Base-by-base conservation (phyloP, 2,329 filamentous ascomycete species). In the Penicillium vulpinum region DNA sequence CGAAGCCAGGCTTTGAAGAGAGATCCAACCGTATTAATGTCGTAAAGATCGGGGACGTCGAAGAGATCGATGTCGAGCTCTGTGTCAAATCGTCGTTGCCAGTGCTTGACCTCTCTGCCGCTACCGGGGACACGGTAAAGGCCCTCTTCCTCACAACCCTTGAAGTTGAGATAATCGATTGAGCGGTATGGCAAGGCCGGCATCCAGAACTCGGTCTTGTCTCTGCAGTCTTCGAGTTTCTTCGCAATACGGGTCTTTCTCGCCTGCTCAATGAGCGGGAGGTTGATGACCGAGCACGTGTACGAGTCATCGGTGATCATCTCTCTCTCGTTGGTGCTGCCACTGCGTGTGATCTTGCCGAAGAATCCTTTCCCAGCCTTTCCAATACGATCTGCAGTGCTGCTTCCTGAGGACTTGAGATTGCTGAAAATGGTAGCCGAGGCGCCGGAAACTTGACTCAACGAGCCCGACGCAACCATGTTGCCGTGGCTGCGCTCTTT, bases 191-290 rank as follows among this genome's bases (percentile, higher is more conserved):
- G 92, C 57, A 97, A 88, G 7, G 92, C 90, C 13, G 93, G 93
- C 92, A 97, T 96, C 93, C 93, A 97, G 70, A 95, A 97, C 70
- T 97, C 93, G 0, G 93, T 97, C 80, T 97, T 97, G 70, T 97
- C 93, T 60, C 88, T 85, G 10, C 92, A 96, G 59, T 90, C 86
- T 69, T 95, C 91, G 41, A 97, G 79, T 29, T 89, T 86, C 75
- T 93, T 95, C 8, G 92, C 95, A 70, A 97, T 97, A 61, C 93
- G 85, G 0, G 93, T 97, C 62, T 87, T 81, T n/a, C 93, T 86
- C 7, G 92, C 92, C 76, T 97, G 93, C 72, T 96, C 89, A 26
- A 96, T 83, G 29, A 97, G 79, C 1, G 92, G 91, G 48, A 90
- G 80, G 67, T 94, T 96, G 72, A 97, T 91, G 41, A 96, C 87